Evolutionary conservation across 805 yeast species (phyloP).

Genomic region (Lachancea kluyveri): DNA sequence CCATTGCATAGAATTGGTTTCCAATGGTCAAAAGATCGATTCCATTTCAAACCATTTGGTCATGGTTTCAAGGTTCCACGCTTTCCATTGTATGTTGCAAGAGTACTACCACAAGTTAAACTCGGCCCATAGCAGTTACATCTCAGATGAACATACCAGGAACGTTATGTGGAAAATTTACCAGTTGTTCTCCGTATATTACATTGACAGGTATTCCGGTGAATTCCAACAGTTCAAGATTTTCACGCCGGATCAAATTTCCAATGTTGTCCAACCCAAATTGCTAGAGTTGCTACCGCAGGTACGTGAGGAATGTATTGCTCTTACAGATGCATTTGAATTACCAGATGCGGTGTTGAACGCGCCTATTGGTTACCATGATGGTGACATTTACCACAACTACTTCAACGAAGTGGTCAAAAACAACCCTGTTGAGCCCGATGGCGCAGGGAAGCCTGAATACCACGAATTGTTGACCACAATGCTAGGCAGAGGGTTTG

Average conservation of each 20-base stretch:
- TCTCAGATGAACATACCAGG: slow-evolving; percentile 33
- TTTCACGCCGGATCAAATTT: slow-evolving; percentile 44
- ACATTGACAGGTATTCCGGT: slow-evolving; percentile 66
- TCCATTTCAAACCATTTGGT: slow-evolving; percentile 35
- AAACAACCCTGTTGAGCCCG: slow-evolving; percentile 46
- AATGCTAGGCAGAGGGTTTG: slow-evolving; percentile 35
- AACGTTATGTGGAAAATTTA: slow-evolving; percentile 49
- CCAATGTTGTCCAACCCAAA: slow-evolving; percentile 35
- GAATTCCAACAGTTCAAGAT: slow-evolving; percentile 61
- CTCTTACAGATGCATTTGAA: slow-evolving; percentile 78
- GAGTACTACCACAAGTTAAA: slow-evolving; percentile 25
- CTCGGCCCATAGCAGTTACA: slow-evolving; percentile 13
- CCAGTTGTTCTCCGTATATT: slow-evolving; percentile 55
- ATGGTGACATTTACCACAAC: slow-evolving; percentile 79
- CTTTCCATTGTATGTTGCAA: slow-evolving; percentile 33
- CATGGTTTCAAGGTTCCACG: slow-evolving; percentile 36
- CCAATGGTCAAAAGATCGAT: slow-evolving; percentile 27
- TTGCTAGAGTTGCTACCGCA: slow-evolving; percentile 42
- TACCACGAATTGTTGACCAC: slow-evolving; percentile 32
- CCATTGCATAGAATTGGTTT: slow-evolving; percentile 22
- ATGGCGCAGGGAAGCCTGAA: slow-evolving; percentile 46
- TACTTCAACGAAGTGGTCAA: slow-evolving; percentile 57
- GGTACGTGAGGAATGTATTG: slow-evolving; percentile 64
- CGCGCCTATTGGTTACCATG: slow-evolving; percentile 72
- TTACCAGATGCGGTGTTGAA: slow-evolving; percentile 75